These are phyloP conservation scores for Oryza rufipogon DNA, from an alignment of 176 grass and related monocot species.

Conservation along the genomic window DNA sequence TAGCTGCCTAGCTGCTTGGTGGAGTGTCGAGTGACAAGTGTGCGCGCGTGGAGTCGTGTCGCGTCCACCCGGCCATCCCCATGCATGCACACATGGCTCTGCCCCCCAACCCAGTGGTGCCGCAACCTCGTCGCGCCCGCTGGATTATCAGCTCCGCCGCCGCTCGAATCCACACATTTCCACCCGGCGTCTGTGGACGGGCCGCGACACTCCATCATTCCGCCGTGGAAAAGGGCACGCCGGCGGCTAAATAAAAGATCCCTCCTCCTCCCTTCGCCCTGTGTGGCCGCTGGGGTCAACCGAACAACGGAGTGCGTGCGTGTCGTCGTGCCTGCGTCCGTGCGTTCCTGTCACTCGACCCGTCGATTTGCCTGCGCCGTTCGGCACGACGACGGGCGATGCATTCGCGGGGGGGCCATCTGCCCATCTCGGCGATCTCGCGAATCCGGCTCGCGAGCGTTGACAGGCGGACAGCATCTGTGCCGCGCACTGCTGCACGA, in stretches of 20 bases:
- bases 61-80: not conserved
- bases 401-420: no score
- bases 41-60: no score
- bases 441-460: not conserved
- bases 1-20: not conserved
- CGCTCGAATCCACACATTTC: not conserved
- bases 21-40: not conserved
- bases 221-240: conserved; percentile 26
- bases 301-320: no score
- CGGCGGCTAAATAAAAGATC: not conserved
- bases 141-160: not conserved
- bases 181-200: not conserved
- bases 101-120: no score
- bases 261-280: no score
- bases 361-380: no score
- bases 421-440: not conserved
- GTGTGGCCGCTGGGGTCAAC: no score
- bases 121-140: no score
- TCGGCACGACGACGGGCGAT: no score
- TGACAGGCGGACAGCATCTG: not conserved
- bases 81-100: not conserved
- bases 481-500: not conserved
- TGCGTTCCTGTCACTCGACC: no score
- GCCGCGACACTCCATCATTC: conserved; percentile 35
- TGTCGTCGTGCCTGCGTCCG: no score